Percentiles rank a stretch among this genome's conserved stretches.
These are phyloP conservation scores for Zygotorulaspora danielsina DNA, from an alignment of 805 yeast genomes.

Conservation along the genomic window DNA sequence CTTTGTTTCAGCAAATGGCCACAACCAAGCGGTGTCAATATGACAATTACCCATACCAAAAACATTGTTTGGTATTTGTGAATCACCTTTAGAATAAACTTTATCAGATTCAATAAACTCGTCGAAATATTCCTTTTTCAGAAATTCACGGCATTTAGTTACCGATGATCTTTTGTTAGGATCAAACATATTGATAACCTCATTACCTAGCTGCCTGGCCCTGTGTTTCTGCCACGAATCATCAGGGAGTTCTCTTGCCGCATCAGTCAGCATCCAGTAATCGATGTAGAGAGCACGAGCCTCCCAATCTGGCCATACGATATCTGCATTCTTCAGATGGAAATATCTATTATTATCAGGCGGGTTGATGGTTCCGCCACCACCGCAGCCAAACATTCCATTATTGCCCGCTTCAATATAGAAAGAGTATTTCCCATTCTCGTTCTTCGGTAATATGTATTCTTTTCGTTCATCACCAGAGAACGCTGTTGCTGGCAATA, in stretches of 20 bases:
- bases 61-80: slow-evolving; percentile 49
- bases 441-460: slow-evolving; percentile 58
- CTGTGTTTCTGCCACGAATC: slow-evolving; percentile 77
- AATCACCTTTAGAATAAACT: slow-evolving; percentile 50
- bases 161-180: slow-evolving; percentile 57
- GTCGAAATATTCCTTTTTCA: slow-evolving; percentile 54
- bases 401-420: slow-evolving; percentile 90
- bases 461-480: slow-evolving; percentile 80
- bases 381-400: slow-evolving; percentile 84
- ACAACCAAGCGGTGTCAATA: slow-evolving; percentile 96
- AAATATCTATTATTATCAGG: slow-evolving; percentile 74
- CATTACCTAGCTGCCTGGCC: slow-evolving; percentile 75
- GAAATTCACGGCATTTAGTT: slow-evolving; percentile 64
- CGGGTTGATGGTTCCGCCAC: slow-evolving; percentile 55
- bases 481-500: slow-evolving; percentile 74
- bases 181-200: slow-evolving; percentile 81
- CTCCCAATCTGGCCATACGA: slow-evolving; percentile 73
- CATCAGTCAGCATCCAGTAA: slow-evolving; percentile 85
- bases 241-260: slow-evolving; percentile 78
- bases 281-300: slow-evolving; percentile 77
- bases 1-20: slow-evolving; percentile 98
- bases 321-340: slow-evolving; percentile 62
- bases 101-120: slow-evolving; percentile 54
- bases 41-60: slow-evolving; percentile 92
- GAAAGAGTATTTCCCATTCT: slow-evolving; percentile 53